phyloP scores from a whole-genome alignment of 345 rosid species.

The Adansonia digitata region DNA sequence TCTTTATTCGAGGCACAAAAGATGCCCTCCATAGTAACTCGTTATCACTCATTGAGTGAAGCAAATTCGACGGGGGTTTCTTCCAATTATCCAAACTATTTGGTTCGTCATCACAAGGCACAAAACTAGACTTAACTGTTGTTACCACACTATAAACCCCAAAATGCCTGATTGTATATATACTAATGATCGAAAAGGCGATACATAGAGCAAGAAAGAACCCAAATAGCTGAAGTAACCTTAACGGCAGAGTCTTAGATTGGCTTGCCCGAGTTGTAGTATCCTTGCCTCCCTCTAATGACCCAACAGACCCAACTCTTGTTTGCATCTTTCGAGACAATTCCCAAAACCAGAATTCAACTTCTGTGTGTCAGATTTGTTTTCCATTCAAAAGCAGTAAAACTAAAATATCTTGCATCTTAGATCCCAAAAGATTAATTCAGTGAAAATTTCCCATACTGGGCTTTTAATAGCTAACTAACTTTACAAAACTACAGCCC shows the following conservation, averaged over 20 bases:
- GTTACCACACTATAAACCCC: conserved; percentile 52
- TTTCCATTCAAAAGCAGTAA: background rate
- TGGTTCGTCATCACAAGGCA: conserved; percentile 41
- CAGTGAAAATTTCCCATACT: background rate
- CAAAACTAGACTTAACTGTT: conserved; percentile 39
- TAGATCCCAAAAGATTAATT: conserved; percentile 4
- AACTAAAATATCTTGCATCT: conserved; percentile 8
- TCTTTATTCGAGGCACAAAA: conserved; percentile 53
- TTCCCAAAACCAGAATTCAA: conserved; percentile 10
- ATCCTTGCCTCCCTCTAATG: conserved; percentile 74
- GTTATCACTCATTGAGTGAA: conserved; percentile 67
- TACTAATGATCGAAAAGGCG: conserved; percentile 61
- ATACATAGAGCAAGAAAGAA: conserved; percentile 47
- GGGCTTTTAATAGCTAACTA: background rate
- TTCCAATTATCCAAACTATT: conserved; percentile 49
- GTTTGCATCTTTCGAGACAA: conserved; percentile 42
- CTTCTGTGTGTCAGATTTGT: conserved; percentile 9
- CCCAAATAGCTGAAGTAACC: conserved; percentile 47
- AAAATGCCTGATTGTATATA: conserved; percentile 54
- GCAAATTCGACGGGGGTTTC: conserved; percentile 48
- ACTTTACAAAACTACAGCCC: background rate
- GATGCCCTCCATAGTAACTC: conserved; percentile 91
- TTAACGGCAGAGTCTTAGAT: conserved; percentile 45
- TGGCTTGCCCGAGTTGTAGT: conserved; percentile 34
- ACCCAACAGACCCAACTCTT: conserved; percentile 32